These are phyloP conservation scores for Leishmania martiniquensis DNA, from an alignment of 208 protist species.

Conservation along the genomic window DNA sequence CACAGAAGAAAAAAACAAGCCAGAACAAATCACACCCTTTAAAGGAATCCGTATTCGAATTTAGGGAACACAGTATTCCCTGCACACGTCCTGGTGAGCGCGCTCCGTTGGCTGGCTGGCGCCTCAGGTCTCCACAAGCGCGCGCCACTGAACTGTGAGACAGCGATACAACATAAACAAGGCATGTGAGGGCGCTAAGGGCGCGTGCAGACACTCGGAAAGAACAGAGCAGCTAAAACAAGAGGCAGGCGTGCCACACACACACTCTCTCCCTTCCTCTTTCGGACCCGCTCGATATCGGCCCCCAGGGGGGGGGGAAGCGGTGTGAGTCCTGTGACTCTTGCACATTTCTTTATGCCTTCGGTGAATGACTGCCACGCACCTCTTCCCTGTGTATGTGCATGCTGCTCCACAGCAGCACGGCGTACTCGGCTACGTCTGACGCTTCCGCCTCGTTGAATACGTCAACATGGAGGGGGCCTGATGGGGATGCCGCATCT, in stretches of 20 bases:
- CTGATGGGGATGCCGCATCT: background rate
- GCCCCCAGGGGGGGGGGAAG: background rate
- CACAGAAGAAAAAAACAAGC: too few species aligned
- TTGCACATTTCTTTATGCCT: background rate
- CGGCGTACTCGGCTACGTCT: background rate
- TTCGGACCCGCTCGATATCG: background rate
- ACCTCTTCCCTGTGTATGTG: background rate
- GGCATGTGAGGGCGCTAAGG: background rate
- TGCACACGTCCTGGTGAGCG: too few species aligned
- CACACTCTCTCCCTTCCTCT: background rate
- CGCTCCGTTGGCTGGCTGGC: background rate
- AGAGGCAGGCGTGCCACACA: background rate
- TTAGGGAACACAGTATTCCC: too few species aligned
- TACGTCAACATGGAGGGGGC: background rate
- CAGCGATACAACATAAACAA: background rate
- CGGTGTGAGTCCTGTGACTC: background rate
- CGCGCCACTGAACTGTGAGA: background rate
- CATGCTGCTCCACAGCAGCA: too few species aligned
- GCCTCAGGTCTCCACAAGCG: background rate
- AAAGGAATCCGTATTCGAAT: too few species aligned
- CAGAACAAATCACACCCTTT: too few species aligned
- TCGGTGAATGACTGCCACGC: background rate
- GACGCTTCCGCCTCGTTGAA: background rate
- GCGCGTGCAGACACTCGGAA: background rate
- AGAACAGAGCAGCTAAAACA: background rate